A percentile compares a stretch with the other conserved stretches of the same genome.
Conservation (phyloP, 495 filamentous ascomycete genomes). For the Talaromyces nanjingensis region DNA sequence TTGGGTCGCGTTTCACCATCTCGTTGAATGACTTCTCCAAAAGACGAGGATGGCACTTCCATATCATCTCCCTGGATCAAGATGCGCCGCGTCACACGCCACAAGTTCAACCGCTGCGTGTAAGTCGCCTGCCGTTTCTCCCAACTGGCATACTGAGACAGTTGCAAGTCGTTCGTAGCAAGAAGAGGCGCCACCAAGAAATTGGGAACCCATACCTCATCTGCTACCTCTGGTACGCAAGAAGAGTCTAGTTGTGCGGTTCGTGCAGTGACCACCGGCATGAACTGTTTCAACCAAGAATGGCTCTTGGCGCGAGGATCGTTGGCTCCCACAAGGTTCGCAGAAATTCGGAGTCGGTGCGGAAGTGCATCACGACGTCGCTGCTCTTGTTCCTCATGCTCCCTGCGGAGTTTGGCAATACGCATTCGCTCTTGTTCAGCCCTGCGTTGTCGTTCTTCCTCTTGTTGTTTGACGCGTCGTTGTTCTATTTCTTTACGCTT, state of each 20-base stretch:
- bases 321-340: conserved; percentile 42
- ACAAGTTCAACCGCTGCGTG: conserved; percentile 43
- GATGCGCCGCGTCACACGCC: conserved; percentile 46
- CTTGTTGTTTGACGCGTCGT: conserved; percentile 43
- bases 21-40: conserved; percentile 38
- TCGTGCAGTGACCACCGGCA: conserved; percentile 45
- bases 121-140: conserved; percentile 43
- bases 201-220: conserved; percentile 71
- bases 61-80: conserved; percentile 39
- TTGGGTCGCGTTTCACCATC: conserved; percentile 43
- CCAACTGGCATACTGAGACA: conserved; percentile 70
- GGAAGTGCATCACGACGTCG: conserved; percentile 52
- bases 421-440: conserved; percentile 52
- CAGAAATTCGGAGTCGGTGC: conserved; percentile 39
- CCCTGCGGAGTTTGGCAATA: conserved; percentile 38
- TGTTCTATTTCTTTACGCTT: conserved; percentile 46
- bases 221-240: conserved; percentile 32
- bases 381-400: conserved; percentile 48
- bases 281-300: conserved; percentile 41
- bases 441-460: conserved; percentile 47
- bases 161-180: conserved; percentile 66
- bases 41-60: conserved; percentile 27
- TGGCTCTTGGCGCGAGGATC: conserved; percentile 36
- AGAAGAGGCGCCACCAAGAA: conserved; percentile 67
- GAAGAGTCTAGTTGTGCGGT: conserved; percentile 39